Percentiles rank a stretch among this genome's conserved stretches.
Conservation (phyloP, 2,329 filamentous ascomycete species). For the Colletotrichum spaethianum region DNA sequence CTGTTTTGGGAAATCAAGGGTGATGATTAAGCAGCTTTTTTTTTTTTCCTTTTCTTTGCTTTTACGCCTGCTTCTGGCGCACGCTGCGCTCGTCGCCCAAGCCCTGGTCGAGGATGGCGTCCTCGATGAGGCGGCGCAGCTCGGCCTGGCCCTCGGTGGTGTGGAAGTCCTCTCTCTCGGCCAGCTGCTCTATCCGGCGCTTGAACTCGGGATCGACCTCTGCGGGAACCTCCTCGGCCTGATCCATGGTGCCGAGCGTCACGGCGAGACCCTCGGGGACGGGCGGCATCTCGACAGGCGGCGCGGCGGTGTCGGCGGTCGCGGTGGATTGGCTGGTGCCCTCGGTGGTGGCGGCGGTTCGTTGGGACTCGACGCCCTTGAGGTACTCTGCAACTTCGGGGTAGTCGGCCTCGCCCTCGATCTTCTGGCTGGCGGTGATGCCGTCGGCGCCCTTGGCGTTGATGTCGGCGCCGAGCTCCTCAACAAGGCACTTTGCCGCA, state of each 20-base stretch:
- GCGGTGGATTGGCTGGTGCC: not conserved
- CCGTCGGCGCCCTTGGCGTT: slow-evolving; percentile 79
- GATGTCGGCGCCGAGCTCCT: slow-evolving; percentile 83
- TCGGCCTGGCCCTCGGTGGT: slow-evolving; percentile 84
- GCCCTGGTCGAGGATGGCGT: slow-evolving; percentile 80
- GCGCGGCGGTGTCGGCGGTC: slow-evolving; percentile 26
- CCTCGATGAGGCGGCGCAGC: slow-evolving; percentile 83
- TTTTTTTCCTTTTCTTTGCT: not conserved
- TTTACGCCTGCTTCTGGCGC: slow-evolving; percentile 72
- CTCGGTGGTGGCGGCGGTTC: slow-evolving; percentile 41
- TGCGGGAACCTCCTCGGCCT: slow-evolving; percentile 70
- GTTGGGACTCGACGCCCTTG: slow-evolving; percentile 50
- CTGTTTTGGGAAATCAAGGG: slow-evolving; percentile 72
- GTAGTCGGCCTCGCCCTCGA: slow-evolving; percentile 83
- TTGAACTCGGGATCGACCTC: slow-evolving; percentile 87
- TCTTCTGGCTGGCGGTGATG: slow-evolving; percentile 84
- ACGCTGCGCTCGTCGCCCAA: slow-evolving; percentile 76
- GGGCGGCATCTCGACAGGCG: slow-evolving; percentile 66
- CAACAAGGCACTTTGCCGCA: slow-evolving; percentile 83
- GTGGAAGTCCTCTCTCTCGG: slow-evolving; percentile 86
- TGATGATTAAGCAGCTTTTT: slow-evolving; percentile 48
- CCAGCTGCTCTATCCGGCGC: slow-evolving; percentile 89
- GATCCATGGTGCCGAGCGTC: slow-evolving; percentile 81
- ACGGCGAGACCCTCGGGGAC: slow-evolving; percentile 84
- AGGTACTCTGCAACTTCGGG: slow-evolving; percentile 83